A percentile compares a stretch with the other conserved stretches of the same genome.
Evolutionary conservation across 257 asterid genomes (phyloP).

Genomic region (Capsicum baccatum): DNA sequence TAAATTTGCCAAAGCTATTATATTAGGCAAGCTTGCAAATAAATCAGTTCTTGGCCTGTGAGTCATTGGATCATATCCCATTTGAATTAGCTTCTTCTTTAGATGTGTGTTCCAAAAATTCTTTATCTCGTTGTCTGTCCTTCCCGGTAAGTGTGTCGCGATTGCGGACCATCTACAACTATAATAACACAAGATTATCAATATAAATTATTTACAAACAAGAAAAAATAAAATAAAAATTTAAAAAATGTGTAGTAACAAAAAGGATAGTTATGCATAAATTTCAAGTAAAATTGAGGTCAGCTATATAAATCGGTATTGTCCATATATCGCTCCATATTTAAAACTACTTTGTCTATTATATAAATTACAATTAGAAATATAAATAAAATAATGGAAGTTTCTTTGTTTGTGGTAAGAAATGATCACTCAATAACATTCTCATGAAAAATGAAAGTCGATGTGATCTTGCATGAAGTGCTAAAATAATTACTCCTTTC

Average conservation of each 20-base stretch:
- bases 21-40: conserved; percentile 69
- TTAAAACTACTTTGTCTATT: too few species aligned
- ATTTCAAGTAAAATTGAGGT: not conserved
- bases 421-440: too few species aligned
- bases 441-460: too few species aligned
- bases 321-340: too few species aligned
- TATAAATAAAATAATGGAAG: too few species aligned
- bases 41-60: conserved; percentile 80
- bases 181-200: not conserved
- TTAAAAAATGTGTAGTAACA: not conserved
- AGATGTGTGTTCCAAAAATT: conserved; percentile 94
- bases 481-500: too few species aligned
- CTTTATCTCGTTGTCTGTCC: conserved; percentile 61
- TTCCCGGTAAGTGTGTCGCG: conserved; percentile 75
- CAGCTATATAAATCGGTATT: too few species aligned
- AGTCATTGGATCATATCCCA: conserved; percentile 95
- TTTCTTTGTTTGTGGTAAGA: too few species aligned
- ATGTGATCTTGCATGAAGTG: too few species aligned
- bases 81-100: conserved; percentile 79
- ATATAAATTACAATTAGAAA: too few species aligned
- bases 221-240: not conserved
- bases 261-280: not conserved
- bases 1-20: conserved; percentile 75
- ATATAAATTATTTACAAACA: too few species aligned
- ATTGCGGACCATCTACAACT: conserved; percentile 79